These are phyloP conservation scores for Suillus subluteus DNA, from an alignment of 768 basidiomycete genomes.

Conservation along the genomic window DNA sequence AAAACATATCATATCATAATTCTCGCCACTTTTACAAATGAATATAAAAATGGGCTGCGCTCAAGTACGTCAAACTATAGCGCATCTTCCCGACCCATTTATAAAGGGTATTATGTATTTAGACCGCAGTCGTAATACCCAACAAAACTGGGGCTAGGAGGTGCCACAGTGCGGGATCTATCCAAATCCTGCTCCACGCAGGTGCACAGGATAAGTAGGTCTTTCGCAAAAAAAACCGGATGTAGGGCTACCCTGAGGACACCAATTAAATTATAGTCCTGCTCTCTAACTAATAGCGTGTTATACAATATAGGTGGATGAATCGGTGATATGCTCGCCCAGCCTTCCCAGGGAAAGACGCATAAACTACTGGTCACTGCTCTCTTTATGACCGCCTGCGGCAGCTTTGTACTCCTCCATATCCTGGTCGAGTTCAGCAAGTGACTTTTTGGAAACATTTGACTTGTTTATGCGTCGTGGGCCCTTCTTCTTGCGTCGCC, in stretches of 20 bases:
- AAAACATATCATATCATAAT: not conserved
- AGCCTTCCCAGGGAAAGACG: not conserved
- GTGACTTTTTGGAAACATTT: conserved; percentile 33
- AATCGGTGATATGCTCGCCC: not conserved
- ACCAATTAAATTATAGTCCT: conserved; percentile 7
- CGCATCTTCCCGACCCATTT: not conserved
- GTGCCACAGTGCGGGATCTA: not conserved
- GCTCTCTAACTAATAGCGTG: not conserved
- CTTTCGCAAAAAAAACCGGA: too few species aligned
- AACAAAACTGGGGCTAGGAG: not conserved
- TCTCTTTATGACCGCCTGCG: conserved; percentile 19
- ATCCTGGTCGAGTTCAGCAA: conserved; percentile 71
- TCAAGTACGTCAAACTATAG: not conserved
- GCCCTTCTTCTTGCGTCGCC: conserved; percentile 67
- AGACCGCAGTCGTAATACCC: not conserved
- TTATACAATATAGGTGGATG: conserved; percentile 10
- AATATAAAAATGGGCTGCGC: not conserved
- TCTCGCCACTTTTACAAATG: not conserved
- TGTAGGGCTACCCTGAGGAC: not conserved
- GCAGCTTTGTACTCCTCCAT: conserved; percentile 79
- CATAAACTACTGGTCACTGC: conserved; percentile 14
- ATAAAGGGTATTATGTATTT: not conserved
- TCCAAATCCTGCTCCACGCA: too few species aligned
- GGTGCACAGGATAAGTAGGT: too few species aligned
- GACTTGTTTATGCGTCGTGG: conserved; percentile 72